A percentile compares a stretch with the other conserved stretches of the same genome.
phyloP scores from a whole-genome alignment of 2,329 filamentous ascomycete species.

The Lojkania enalia region DNA sequence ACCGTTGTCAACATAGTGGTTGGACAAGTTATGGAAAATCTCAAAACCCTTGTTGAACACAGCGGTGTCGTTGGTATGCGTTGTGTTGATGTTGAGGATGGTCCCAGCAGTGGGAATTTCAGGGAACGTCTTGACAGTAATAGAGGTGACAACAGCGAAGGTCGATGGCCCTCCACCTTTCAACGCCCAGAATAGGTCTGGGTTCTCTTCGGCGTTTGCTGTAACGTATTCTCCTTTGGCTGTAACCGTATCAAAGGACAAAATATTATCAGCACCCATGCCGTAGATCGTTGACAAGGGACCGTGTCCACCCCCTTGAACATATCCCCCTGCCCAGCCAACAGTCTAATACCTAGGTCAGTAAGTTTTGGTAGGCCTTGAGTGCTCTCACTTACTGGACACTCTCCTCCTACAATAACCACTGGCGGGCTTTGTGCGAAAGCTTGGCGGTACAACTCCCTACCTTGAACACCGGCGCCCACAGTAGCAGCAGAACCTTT shows the following conservation, averaged over 20 bases:
- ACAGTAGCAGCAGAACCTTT: conserved; percentile 35
- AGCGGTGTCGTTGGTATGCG: conserved; percentile 37
- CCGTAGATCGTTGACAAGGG: conserved; percentile 44
- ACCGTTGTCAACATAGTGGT: conserved; percentile 36
- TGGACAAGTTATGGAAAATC: conserved; percentile 41
- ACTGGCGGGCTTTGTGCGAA: conserved; percentile 34
- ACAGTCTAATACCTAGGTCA: conserved; percentile 33
- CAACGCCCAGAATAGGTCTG: conserved; percentile 45
- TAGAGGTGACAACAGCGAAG: conserved; percentile 35
- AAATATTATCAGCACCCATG: conserved; percentile 44
- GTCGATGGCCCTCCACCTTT: conserved; percentile 39
- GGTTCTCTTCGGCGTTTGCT: conserved; percentile 37
- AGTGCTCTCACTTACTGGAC: conserved; percentile 35
- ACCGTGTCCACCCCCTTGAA: conserved; percentile 50
- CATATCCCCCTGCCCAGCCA: conserved; percentile 48
- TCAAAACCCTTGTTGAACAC: conserved; percentile 33
- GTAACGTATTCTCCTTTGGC: conserved; percentile 42
- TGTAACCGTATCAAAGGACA: conserved; percentile 45
- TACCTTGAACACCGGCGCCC: conserved; percentile 41
- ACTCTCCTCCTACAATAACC: conserved; percentile 44
- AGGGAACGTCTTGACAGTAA: conserved; percentile 41
- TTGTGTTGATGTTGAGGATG: conserved; percentile 41
- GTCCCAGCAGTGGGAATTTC: conserved; percentile 38
- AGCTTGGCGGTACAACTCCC: conserved; percentile 36
- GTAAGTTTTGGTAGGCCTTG: not conserved